Evolutionary conservation across 352 stramenopile species (phyloP).

Genomic region (Aphanomyces euteiches): DNA sequence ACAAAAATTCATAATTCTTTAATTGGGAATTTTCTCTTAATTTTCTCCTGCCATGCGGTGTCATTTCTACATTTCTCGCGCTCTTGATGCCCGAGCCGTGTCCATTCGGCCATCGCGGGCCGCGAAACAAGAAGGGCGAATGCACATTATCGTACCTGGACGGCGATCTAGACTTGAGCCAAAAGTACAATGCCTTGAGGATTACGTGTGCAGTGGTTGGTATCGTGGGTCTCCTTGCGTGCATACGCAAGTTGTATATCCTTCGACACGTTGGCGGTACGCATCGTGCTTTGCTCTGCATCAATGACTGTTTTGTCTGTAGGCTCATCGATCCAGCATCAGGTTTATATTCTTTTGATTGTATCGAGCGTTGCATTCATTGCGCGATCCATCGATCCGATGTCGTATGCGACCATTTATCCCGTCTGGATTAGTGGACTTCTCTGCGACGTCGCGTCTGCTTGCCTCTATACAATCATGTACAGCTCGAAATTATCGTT

Average conservation of each 20-base stretch:
- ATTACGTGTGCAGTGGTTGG: constrained; percentile 5
- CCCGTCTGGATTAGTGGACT: not conserved
- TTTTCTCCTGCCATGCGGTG: no score
- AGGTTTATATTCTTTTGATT: constrained; percentile 9
- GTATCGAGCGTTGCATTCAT: constrained; percentile 18
- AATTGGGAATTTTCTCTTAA: no score
- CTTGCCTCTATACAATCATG: constrained; percentile 23
- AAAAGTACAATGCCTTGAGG: constrained; percentile 4
- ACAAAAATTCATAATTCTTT: no score
- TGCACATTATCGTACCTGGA: no score
- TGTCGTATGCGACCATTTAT: constrained; percentile 15
- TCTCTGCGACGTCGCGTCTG: constrained; percentile 15
- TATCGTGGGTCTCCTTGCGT: constrained; percentile 2
- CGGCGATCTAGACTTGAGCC: no score
- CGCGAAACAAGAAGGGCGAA: no score
- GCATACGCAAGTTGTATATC: constrained; percentile 6
- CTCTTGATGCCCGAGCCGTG: no score
- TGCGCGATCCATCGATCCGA: constrained; percentile 4
- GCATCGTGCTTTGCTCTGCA: not conserved
- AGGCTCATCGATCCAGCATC: constrained; percentile 27
- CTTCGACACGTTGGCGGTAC: constrained; percentile 14
- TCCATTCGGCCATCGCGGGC: no score
- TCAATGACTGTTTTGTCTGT: not conserved
- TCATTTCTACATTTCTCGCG: no score
- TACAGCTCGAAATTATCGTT: not conserved